Evolutionary conservation across 305 asterid genomes (phyloP), one percentile per base, ranked within the genome.

Genomic region (Striga hermonthica): DNA sequence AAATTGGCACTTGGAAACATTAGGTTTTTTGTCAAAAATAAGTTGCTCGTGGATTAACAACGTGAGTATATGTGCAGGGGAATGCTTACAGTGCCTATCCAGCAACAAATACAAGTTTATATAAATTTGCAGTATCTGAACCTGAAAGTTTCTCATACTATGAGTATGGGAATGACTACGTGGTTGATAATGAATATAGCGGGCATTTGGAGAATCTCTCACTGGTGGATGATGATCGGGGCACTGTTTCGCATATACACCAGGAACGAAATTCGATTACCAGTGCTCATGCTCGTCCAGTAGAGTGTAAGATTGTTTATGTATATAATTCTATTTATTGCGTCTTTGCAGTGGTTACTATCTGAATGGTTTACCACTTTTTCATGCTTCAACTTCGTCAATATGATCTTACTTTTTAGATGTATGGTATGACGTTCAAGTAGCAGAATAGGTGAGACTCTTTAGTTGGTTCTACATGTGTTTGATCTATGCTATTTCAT

Each of bases 71-170:
- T 78, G 47, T 77, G 80, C 88, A 90, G 97, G 97, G 80, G 77
- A 85, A 62, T 69, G 75, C 75, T 62, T 82, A 80, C 76, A 81
- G 66, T 74, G 71, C 78, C 60, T 83, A 82, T 80, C 85, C 95
- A 31, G 76, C 86, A 67, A 76, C 71, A 48, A 81, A 80, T 70
- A 75, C 87, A 62, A 79, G 82, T 76, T 70, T 75, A 44, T 81
- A 80, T 90, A 90, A 90, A 76, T 87, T 78, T 72, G 85, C 86
- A 1, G 84, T 77, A 60, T 76, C 94, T 49, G 97, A 84, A 71
- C 83, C 94, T 9, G 91, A 83, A 65, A 84, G 84, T 72, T 81
- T 81, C 75, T 80, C 85, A n/a, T 82, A 81, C 80, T 81, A 79
- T 62, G 94, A 85, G 66, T 84, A 76, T 72, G 88, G 86, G 53